Base-by-base conservation (phyloP, 805 yeast genomes). In the Grigorovia jiainica region DNA sequence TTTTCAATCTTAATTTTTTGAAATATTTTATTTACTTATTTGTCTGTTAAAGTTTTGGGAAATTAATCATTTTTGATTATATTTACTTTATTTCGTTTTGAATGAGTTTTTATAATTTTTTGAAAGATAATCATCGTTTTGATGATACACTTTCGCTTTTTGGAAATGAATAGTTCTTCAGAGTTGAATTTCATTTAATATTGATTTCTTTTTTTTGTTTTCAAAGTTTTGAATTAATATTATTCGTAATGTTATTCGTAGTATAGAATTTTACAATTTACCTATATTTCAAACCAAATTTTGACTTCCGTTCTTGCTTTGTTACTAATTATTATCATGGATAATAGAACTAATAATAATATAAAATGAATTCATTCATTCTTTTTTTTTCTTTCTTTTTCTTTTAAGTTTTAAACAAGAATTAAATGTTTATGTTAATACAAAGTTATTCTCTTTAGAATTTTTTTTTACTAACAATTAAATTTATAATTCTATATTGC, bases 11-110 rank as follows among this genome's bases (percentile, higher is more conserved):
- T 43, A 54, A 61, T 63, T 16, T 25, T 32, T 7, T 1, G 2
- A 23, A n/a, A 3, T 10, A 20, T 5, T 19, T 7, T 24, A 10
- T 16, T 40, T 34, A 17, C 23, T 15, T 15, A 15, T 11, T 24
- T 68, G 82, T 82, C 97, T 89, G 97, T 90, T 89, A 90, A 90
- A 77, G 80, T 94, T 78, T 84, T 89, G 97, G 97, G 73, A 89
- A 79, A 89, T 61, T 53, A 75, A 85, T 68, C 64, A 65, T 67
- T 61, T 68, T 73, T 81, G 79, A 76, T 67, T 61, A 66, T 70
- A 57, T 57, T 13, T 27, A 27, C n/a, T 46, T 48, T 52, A 37
- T 30, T 40, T 59, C 67, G 69, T 65, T 61, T 50, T 64, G 68
- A 52, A 48, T 41, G 45, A 47, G 48, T 42, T 47, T 32, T 24